Conservation (phyloP, 805 yeast species). For the Wickerhamomyces ciferrii region DNA sequence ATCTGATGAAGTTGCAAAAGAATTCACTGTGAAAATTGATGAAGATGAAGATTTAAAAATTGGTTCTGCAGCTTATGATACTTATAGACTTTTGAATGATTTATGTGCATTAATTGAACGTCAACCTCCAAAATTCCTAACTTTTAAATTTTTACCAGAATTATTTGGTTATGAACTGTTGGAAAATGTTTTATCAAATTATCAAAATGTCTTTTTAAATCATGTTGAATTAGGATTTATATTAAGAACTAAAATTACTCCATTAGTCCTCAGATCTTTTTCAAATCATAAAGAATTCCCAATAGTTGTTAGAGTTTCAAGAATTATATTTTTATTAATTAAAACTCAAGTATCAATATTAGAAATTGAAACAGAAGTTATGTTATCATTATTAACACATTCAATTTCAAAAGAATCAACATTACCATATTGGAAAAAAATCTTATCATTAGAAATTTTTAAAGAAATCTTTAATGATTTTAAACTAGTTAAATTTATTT, state of each 20-base stretch:
- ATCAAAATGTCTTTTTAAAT: conserved; percentile 44
- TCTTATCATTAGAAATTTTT: conserved; percentile 69
- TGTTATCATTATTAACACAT: conserved; percentile 70
- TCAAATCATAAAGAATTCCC: conserved; percentile 59
- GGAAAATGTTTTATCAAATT: conserved; percentile 71
- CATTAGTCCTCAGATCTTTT: conserved; percentile 65
- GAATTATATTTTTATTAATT: conserved; percentile 62
- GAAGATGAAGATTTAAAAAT: conserved; percentile 38
- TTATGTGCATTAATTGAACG: conserved; percentile 63
- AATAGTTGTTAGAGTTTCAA: conserved; percentile 65
- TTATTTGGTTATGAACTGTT: conserved; percentile 76
- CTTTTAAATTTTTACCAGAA: conserved; percentile 47
- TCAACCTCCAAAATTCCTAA: conserved; percentile 49
- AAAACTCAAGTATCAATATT: conserved; percentile 50
- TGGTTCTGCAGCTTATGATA: conserved; percentile 57
- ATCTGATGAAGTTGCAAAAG: conserved; percentile 14
- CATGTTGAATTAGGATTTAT: conserved; percentile 65
- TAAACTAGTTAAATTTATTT: conserved; percentile 44
- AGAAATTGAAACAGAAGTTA: conserved; percentile 76
- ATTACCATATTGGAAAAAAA: conserved; percentile 66
- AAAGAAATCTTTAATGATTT: conserved; percentile 55
- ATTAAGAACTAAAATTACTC: conserved; percentile 65
- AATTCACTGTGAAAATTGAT: conserved; percentile 37
- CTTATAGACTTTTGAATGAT: conserved; percentile 65
- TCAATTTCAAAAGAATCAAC: conserved; percentile 53